Conservation (phyloP, 495 filamentous ascomycete species). For the Venustampulla echinocandica region DNA sequence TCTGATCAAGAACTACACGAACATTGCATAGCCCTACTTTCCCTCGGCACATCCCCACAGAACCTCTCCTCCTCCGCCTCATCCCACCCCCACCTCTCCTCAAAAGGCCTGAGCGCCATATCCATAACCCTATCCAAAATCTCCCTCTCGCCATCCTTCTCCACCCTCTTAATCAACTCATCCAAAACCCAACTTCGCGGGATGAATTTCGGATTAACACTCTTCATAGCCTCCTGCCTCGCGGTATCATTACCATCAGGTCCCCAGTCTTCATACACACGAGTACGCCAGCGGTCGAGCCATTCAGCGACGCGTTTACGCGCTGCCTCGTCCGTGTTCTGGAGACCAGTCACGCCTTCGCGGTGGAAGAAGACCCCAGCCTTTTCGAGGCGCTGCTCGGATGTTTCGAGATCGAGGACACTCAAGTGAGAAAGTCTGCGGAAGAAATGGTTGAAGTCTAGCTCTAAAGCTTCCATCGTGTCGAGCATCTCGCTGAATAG, state of each 20-base stretch:
- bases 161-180: conserved; percentile 80
- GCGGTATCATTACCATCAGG: conserved; percentile 44
- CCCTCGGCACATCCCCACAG: conserved; percentile 77
- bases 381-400: conserved; percentile 45
- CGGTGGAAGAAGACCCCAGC: conserved; percentile 63
- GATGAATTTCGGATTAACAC: conserved; percentile 83
- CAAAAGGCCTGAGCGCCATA: conserved; percentile 73
- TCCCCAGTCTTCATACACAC: conserved; percentile 67
- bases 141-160: conserved; percentile 72
- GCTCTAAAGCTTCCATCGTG: conserved; percentile 62
- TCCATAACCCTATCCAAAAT: conserved; percentile 68
- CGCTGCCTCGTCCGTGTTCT: conserved; percentile 47
- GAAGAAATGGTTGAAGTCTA: conserved; percentile 94
- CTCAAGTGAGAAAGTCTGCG: conserved; percentile 55
- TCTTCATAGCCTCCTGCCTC: conserved; percentile 64
- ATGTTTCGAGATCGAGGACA: conserved; percentile 49
- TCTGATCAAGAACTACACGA: conserved; percentile 71
- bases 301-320: conserved; percentile 58
- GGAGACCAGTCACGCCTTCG: conserved; percentile 49
- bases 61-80: conserved; percentile 70
- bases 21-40: conserved; percentile 76
- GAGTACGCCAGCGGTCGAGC: conserved; percentile 61
- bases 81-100: conserved; percentile 70
- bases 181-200: conserved; percentile 88
- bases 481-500: conserved; percentile 77